Evolutionary conservation across 805 yeast species (phyloP), one percentile per base, ranked within the genome.

Genomic region (Metschnikowia picachoensis): DNA sequence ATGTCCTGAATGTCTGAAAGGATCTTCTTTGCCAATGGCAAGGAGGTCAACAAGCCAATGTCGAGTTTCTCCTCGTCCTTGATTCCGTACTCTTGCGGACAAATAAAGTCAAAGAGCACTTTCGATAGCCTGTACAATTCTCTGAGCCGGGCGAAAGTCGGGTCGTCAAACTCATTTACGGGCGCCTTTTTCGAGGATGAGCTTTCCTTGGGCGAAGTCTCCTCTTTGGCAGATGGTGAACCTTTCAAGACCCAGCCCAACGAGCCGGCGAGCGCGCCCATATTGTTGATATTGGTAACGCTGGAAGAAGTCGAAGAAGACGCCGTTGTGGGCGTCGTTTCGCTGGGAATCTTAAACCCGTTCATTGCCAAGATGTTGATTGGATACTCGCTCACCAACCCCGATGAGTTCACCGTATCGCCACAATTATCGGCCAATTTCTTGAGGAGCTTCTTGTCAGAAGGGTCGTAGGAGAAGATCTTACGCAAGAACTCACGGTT

Each of bases 61-160:
- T 94, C 99, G 49, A 94, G 76, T 62, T 94, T 94, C 65, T 94
- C 99, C 58, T 85, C 84, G 60, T 90, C 96, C 53, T 91, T 89
- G 57, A 94, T 94, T 52, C 99, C 99, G 62, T 94, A 94, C 62
- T 94, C 99, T 65, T 94, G 98, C 9, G 99, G 99, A 67, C 98
- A 94, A 40, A 94, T 90, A 61, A 92, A 94, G 67, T 94, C 99
- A 70, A 94, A 94, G 51, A 94, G 69, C 7, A 94, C 96, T 64
- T 94, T 95, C 0, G 97, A 87, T 46, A 94, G 74, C 52, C 92
- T 76, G 63, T 91, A 94, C 43, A 94, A 76, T 62, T 94, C 99
- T 55, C 98, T 76, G 48, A 94, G 74, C 51, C 88, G 78, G 30
- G 85, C 85, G 64, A 78, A 91, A 43, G 85, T 83, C 2, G 88